Base-by-base conservation (phyloP, 225 moss, liverwort and hornwort genomes). In the Asterella californica region DNA sequence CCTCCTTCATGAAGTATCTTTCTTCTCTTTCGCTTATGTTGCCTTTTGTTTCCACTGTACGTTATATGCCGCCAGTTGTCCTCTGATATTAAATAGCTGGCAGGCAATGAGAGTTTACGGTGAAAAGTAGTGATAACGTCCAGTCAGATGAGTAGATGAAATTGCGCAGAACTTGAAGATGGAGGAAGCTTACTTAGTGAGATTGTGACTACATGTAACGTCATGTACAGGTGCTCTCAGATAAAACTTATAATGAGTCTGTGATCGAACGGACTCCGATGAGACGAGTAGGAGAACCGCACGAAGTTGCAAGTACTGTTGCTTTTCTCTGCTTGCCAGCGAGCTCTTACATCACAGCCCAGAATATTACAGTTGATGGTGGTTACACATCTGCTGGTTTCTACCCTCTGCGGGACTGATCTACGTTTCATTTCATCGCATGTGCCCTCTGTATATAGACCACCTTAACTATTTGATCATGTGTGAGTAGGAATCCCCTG, bases 241-340 rank as follows among this genome's bases (percentile, higher is more conserved):
- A 96, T 48, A 65, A 85, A 19, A 79, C 85, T 11, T 96, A 70
- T 76, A 78, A 84, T 30, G 88, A 82, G 9, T 34, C 86, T 29
- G 90, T 96, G 11, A 1, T 90, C 60, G 81, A 78, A 10, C 86
- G 90, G 57, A 96, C 96, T 30, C 96, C 96, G 15, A 17, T 89
- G 85, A 82, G 82, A 42, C 90, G 92, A 38, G 90, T 95, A n/a
- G 95, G 93, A 1, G 91, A 95, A 81, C 88, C 91, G 0, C 48
- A 85, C n/a, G 95, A 95, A 76, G 93, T 93, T 54, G 94, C 94
- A 32, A 87, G 90, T 80, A 80, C 93, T 60, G 93, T 90, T 36
- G 92, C 96, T 15, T 96, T 96, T 71, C 87, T 90, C 11, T 93
- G 91, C 70, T 83, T 96, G 83, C 91, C 91, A 49, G 89, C 90